These are phyloP conservation scores for Globisporangium polare DNA, from an alignment of 352 stramenopile species.

Conservation along the genomic window DNA sequence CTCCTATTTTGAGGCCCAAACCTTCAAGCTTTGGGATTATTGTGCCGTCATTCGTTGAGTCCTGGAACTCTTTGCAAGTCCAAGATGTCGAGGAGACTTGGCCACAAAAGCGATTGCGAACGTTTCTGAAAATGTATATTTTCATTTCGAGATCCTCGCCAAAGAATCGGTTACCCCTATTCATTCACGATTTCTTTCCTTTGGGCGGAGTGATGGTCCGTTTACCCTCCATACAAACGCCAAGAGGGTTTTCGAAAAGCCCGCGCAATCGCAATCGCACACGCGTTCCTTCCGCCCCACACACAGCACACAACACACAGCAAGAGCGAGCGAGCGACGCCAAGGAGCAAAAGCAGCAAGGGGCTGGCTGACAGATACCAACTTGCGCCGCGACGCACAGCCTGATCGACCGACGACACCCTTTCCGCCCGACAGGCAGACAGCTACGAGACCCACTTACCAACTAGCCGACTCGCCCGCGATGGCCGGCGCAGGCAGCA, in stretches of 20 bases:
- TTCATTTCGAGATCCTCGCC: no score
- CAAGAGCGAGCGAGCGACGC: background rate
- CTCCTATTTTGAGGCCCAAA: no score
- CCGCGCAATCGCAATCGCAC: constrained; percentile 3
- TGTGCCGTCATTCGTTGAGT: no score
- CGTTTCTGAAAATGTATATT: no score
- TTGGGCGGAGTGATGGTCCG: constrained; percentile 7
- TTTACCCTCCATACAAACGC: constrained; percentile 3
- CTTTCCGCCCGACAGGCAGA: background rate
- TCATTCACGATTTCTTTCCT: no score
- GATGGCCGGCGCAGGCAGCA: background rate
- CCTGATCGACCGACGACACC: background rate
- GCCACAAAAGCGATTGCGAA: no score
- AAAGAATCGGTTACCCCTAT: no score
- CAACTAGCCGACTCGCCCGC: background rate
- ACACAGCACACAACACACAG: no score
- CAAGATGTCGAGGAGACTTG: no score
- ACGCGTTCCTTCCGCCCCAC: constrained; percentile 10
- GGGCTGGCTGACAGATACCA: background rate
- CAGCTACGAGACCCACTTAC: background rate
- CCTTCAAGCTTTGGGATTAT: no score
- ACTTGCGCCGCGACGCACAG: background rate
- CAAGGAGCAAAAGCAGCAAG: background rate
- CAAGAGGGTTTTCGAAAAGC: constrained; percentile 10
- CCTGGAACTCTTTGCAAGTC: no score